Evolutionary conservation across 2,329 filamentous ascomycete genomes (phyloP), one percentile per base, ranked within the genome.

Genomic region (Colletotrichum sp.): DNA sequence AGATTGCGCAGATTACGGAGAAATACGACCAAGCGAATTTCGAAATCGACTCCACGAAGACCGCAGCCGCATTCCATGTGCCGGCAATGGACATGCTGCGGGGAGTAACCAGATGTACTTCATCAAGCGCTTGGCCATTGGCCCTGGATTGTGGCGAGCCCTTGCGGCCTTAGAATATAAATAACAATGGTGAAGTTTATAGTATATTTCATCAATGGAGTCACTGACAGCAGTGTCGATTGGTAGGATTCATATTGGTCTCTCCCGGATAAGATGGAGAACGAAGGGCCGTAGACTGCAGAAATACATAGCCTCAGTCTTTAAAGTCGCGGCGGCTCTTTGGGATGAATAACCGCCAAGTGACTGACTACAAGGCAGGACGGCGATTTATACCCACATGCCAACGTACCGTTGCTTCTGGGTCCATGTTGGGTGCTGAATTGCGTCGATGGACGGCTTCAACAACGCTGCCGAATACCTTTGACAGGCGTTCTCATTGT

Each of bases 111-210:
- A 36, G 8, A 19, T 39, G 8, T 39, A 16, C 36, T 39, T 19
- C 36, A 3, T 39, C 36, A 19, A 39, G 36, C 36, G 36, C 36
- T 0, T 39, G 8, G 36, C 36, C 4, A 4, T 39, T 0, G 36
- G 36, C 36, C 0, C 8, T 39, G 36, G 36, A 39, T 19, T 39
- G 36, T 39, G 7, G 15, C 36, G n/a, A 52, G n/a, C n/a, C 44
- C n/a, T 52, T 22, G 44, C 2, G 19, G 11, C 2, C 44, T n/a
- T 49, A 1, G 3, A 0, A 1, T n/a, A 22, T 22, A 49, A 22
- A 13, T 22, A n/a, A 22, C 4, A 0, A 3, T 52, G 44, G 6
- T 52, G n/a, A 22, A 52, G 2, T 2, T 8, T 52, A n/a, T n/a
- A 52, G 44, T 8, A 2, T 22, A 13, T 22, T 1, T 13, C 12